Evolutionary conservation across 768 basidiomycete genomes (phyloP), one percentile per base, ranked within the genome.

Genomic region (Trametes cinnabarina): DNA sequence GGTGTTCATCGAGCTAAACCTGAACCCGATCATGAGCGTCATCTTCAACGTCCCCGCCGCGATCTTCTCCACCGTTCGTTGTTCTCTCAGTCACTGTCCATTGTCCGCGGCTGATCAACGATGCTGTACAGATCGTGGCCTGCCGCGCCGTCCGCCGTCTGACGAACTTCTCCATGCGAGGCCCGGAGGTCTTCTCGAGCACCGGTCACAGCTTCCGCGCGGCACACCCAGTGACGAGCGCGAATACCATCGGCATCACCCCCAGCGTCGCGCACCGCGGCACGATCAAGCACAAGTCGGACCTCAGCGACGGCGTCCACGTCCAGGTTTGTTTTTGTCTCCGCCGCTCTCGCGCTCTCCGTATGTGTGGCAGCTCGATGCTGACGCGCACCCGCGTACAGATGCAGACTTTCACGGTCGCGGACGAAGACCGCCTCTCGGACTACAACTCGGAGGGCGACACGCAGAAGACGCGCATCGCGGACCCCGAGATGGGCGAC

Each of bases 11-110:
- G 67, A 84, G 30, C 56, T 88, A 40, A 76, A 85, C 65, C 71
- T 88, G 40, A 89, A 88, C 67, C 74, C 81, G 19, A 79, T 87
- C 63, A 87, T 88, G 87, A 85, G 84, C 37, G 83, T 89, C 69
- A 85, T 88, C 56, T 82, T 81, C 51, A 88, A 88, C 64, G 85
- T 88, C 41, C 87, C 87, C 6, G 86, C 87, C 34, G 86, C 86
- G 26, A 82, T 88, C 62, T 79, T 82, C 9, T 84, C 85, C 49
- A 87, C 86, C 34, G 87, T 88, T 63, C 63, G 78, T 20, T 14
- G 4, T 39, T 53, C 4, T n/a, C n/a, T n/a, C n/a, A n/a, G 15
- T 35, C 19, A 25, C 9, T 47, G 6, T 20, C 35, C 17, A n/a
- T 15, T 25, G 30, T 23, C n/a, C 28, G 14, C 34, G 7, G n/a